Conservation (phyloP, 2,329 filamentous ascomycete species). For the Penicillium paneum region DNA sequence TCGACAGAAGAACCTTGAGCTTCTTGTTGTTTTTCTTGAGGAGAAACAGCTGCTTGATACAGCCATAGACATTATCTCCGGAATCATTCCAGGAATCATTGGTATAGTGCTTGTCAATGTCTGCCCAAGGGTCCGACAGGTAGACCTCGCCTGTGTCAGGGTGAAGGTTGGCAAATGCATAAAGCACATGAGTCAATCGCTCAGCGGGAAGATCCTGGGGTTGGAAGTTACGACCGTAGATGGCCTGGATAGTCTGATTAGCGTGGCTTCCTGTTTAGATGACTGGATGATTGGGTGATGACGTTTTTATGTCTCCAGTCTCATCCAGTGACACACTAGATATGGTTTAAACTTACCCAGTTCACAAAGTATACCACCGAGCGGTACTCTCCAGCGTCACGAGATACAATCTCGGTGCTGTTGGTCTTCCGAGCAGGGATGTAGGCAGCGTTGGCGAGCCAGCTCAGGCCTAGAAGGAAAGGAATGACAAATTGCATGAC, state of each 20-base stretch:
- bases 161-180: slow-evolving; percentile 84
- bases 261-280: background rate
- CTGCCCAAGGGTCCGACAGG: slow-evolving; percentile 67
- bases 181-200: slow-evolving; percentile 83
- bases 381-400: slow-evolving; percentile 20
- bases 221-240: slow-evolving; percentile 81
- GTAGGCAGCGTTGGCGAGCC: slow-evolving; percentile 10
- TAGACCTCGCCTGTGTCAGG: slow-evolving; percentile 74
- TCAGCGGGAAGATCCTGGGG: slow-evolving; percentile 78
- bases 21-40: slow-evolving; percentile 74
- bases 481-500: slow-evolving; percentile 14
- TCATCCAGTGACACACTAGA: background rate
- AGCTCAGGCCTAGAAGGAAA: slow-evolving; percentile 12
- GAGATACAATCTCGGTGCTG: slow-evolving; percentile 12
- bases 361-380: slow-evolving; percentile 48
- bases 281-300: background rate
- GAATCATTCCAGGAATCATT: slow-evolving; percentile 64
- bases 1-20: slow-evolving; percentile 75
- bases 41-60: slow-evolving; percentile 70
- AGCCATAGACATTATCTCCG: slow-evolving; percentile 73
- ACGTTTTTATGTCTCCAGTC: background rate
- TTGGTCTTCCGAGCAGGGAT: slow-evolving; percentile 7
- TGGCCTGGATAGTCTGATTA: slow-evolving; percentile 53
- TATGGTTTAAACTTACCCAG: slow-evolving; percentile 34
- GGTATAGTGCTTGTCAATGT: slow-evolving; percentile 66